These are phyloP conservation scores for Termitomyces titanicus DNA, from an alignment of 768 basidiomycete species.

Conservation along the genomic window DNA sequence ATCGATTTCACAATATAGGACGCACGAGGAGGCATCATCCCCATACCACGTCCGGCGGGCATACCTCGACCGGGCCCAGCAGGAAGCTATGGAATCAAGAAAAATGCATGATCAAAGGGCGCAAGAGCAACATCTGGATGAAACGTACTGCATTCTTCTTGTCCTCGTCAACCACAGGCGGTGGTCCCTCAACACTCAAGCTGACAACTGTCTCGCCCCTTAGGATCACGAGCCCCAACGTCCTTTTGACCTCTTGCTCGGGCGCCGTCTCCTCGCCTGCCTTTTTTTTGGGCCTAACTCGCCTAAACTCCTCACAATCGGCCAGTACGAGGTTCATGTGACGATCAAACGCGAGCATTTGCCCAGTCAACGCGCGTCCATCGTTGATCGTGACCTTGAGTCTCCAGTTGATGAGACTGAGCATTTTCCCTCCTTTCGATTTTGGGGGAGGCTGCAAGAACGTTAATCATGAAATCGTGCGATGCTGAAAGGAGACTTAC, in stretches of 20 bases:
- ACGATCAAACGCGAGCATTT: slow-evolving; percentile 99
- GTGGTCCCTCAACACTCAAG: slow-evolving; percentile 92
- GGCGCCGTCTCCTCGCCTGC: slow-evolving; percentile 71
- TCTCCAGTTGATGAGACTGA: slow-evolving; percentile 95
- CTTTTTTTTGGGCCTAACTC: slow-evolving; percentile 91
- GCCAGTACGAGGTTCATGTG: slow-evolving; percentile 99
- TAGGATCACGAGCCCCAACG: slow-evolving; percentile 94
- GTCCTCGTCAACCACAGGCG: slow-evolving; percentile 87
- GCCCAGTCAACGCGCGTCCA: slow-evolving; percentile 91
- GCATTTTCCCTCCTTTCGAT: slow-evolving; percentile 98
- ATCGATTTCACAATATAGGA: slow-evolving; percentile 10
- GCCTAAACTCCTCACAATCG: slow-evolving; percentile 97
- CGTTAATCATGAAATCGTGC: slow-evolving; percentile 7
- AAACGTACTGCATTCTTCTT: slow-evolving; percentile 72
- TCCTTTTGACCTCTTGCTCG: slow-evolving; percentile 93
- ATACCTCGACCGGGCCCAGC: slow-evolving; percentile 91
- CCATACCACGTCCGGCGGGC: slow-evolving; percentile 96
- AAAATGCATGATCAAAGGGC: slow-evolving; percentile 1
- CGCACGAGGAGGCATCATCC: slow-evolving; percentile 87
- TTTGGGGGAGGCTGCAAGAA: slow-evolving; percentile 83
- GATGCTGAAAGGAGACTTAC: slow-evolving; percentile 27
- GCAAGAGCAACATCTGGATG: neutral
- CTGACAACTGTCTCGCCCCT: slow-evolving; percentile 97
- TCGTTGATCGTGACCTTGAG: slow-evolving; percentile 97
- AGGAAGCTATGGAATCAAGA: slow-evolving; percentile 52